Percentiles rank a stretch among this genome's conserved stretches.
phyloP scores from a whole-genome alignment of 768 basidiomycete genomes.

The Mycena filopes region DNA sequence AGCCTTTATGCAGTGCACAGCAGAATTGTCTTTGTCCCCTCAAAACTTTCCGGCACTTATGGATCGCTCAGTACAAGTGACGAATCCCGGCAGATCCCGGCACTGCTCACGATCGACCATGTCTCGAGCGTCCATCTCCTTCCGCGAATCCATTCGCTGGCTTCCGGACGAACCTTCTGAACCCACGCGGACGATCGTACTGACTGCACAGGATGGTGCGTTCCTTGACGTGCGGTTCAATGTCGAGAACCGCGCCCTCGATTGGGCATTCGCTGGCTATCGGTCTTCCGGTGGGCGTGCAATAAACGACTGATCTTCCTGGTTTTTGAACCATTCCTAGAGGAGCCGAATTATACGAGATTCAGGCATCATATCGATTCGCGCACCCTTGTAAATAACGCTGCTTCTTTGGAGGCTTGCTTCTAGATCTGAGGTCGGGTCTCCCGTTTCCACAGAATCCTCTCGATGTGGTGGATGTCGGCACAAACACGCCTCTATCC shows the following conservation, averaged over 20 bases:
- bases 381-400: constrained; percentile 38
- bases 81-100: too few species aligned
- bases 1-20: constrained; percentile 4
- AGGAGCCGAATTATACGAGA: constrained; percentile 34
- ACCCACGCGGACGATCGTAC: constrained; percentile 48
- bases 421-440: not conserved
- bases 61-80: too few species aligned
- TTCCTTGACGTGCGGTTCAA: constrained; percentile 51
- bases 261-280: constrained; percentile 54
- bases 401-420: not conserved
- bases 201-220: constrained; percentile 43
- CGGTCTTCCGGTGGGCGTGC: constrained; percentile 31
- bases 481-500: constrained; percentile 38
- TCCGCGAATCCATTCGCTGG: constrained; percentile 47
- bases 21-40: too few species aligned
- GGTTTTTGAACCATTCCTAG: not conserved
- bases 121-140: constrained; percentile 23
- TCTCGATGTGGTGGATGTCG: constrained; percentile 38
- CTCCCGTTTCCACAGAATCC: constrained; percentile 25
- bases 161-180: constrained; percentile 43
- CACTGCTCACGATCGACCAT: too few species aligned
- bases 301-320: too few species aligned
- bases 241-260: constrained; percentile 40
- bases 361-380: constrained; percentile 48
- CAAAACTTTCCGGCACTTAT: too few species aligned